Evolutionary conservation across 345 rosid genomes (phyloP).

Genomic region (Syzygium grande): DNA sequence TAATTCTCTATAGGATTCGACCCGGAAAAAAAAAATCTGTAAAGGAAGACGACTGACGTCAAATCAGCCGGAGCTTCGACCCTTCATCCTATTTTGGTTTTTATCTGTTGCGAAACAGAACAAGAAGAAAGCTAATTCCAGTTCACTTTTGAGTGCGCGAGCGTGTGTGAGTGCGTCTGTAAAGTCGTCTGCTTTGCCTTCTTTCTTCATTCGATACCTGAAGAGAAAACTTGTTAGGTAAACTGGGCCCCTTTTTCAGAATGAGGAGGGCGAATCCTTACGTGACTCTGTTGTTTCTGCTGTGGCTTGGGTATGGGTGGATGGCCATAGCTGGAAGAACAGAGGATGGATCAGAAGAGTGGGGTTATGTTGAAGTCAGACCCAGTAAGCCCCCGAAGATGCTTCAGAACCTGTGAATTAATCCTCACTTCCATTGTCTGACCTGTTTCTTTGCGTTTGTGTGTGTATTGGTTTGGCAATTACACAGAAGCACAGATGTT

Average conservation of each 20-base stretch:
- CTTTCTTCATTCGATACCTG: neutral
- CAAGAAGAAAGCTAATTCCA: neutral
- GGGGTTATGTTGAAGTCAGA: constrained; percentile 94
- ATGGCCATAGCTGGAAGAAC: constrained; percentile 8
- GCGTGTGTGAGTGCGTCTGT: too few relatives aligned
- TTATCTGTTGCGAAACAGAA: neutral
- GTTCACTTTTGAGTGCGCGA: neutral
- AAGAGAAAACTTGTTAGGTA: neutral
- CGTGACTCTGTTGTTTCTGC: constrained; percentile 15
- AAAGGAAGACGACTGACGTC: neutral
- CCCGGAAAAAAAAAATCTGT: too few relatives aligned
- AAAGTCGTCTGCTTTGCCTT: neutral
- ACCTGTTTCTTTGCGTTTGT: neutral
- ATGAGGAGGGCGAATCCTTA: constrained; percentile 38
- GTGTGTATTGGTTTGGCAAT: neutral
- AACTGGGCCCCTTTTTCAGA: neutral
- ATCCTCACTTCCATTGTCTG: neutral
- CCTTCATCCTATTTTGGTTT: neutral
- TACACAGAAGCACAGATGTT: constrained; percentile 81
- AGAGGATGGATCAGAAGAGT: constrained; percentile 55
- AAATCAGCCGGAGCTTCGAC: neutral
- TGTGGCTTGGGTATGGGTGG: constrained; percentile 21
- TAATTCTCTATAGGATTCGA: neutral
- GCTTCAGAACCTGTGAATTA: neutral
- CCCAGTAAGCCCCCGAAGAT: constrained; percentile 39